These are phyloP conservation scores for Lithocarpus polystachyus DNA, from an alignment of 306 rosid species.

Conservation along the genomic window DNA sequence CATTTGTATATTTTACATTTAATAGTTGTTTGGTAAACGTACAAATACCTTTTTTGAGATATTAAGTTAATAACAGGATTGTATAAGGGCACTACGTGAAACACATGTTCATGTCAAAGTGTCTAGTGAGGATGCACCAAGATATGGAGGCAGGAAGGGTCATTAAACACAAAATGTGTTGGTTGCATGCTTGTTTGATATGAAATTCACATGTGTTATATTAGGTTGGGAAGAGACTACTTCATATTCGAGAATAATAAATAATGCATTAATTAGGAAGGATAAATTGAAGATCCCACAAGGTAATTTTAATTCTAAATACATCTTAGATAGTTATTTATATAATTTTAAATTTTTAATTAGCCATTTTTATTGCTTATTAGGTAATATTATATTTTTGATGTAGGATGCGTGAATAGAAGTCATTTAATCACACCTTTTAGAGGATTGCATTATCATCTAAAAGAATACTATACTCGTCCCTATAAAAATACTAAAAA, in stretches of 20 bases:
- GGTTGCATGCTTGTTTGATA: neutral
- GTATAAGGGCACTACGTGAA: neutral
- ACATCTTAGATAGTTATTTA: too few relatives aligned
- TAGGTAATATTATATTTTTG: neutral
- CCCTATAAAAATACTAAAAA: neutral
- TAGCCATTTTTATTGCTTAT: too few relatives aligned
- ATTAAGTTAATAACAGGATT: neutral
- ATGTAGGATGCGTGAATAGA: neutral
- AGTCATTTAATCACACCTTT: neutral
- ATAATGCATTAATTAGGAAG: neutral
- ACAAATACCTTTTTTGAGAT: too few relatives aligned
- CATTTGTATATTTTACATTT: too few relatives aligned
- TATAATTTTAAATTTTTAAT: too few relatives aligned
- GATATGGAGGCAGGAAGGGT: neutral
- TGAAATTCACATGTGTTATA: neutral
- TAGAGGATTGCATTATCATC: neutral
- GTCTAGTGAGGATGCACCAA: neutral
- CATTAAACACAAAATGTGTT: neutral
- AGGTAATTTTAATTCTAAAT: too few relatives aligned
- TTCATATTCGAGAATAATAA: neutral
- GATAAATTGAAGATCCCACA: neutral
- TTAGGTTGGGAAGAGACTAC: neutral
- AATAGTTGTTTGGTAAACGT: too few relatives aligned
- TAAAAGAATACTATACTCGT: neutral
- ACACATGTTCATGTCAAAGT: neutral